Percentiles rank a stretch among this genome's conserved stretches.
These are phyloP conservation scores for Fusarium sarcochroum DNA, from an alignment of 2,329 filamentous ascomycete species.

Conservation along the genomic window DNA sequence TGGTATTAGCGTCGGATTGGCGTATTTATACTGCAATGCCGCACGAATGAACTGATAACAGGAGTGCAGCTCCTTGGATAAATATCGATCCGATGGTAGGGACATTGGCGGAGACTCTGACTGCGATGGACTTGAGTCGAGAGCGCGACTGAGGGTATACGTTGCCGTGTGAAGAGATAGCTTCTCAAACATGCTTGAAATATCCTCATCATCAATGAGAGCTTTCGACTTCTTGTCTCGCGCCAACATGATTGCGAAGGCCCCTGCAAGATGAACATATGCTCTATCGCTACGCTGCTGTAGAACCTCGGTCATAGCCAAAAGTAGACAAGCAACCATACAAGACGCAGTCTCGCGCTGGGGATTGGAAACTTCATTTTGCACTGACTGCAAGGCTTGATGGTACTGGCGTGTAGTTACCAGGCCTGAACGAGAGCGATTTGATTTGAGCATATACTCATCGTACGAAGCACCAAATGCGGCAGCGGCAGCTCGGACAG, in stretches of 20 bases:
- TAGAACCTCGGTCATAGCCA: constrained; percentile 16
- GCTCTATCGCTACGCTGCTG: constrained; percentile 28
- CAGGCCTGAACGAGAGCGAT: not conserved
- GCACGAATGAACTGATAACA: constrained; percentile 18
- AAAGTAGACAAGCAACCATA: constrained; percentile 22
- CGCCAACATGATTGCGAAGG: constrained; percentile 19
- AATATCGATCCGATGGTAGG: constrained; percentile 1
- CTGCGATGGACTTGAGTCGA: not conserved
- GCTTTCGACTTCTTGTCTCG: not conserved
- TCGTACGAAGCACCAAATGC: constrained; percentile 31
- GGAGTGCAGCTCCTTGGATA: constrained; percentile 6
- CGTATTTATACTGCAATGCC: constrained; percentile 15
- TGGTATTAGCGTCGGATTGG: not conserved
- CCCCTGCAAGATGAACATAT: constrained; percentile 24
- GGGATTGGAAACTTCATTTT: constrained; percentile 5
- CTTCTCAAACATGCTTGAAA: constrained; percentile 21
- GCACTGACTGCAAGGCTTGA: constrained; percentile 10
- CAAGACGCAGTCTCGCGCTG: not conserved
- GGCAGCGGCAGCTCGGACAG: constrained; percentile 18
- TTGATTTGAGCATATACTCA: constrained; percentile 18
- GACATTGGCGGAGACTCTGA: not conserved
- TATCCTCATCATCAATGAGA: not conserved
- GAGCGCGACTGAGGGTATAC: constrained; percentile 8
- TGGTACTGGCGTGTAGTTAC: constrained; percentile 13
- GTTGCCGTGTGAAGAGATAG: constrained; percentile 31